Evolutionary conservation across 352 stramenopile species (phyloP), one percentile per base, ranked within the genome.

Genomic region (Pythium angustatum): DNA sequence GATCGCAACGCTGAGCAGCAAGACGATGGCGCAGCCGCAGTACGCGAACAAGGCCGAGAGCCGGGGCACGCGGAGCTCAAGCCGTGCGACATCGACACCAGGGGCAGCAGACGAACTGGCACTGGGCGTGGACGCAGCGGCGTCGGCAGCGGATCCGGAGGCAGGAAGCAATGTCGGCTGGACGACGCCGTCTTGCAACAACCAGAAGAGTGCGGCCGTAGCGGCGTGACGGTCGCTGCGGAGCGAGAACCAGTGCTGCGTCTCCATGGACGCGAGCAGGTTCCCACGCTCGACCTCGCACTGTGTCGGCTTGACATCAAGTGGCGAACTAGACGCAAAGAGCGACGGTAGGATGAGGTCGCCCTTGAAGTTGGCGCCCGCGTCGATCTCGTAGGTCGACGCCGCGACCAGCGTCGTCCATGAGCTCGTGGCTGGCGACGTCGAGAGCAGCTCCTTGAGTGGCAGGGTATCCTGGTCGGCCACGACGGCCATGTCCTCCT

Each of bases 111-210:
- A 51, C 5, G 58, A 59, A 0, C n/a, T n/a, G n/a, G n/a, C n/a
- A n/a, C n/a, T n/a, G n/a, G n/a, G n/a, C 28, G 17, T 9, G 44
- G 22, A 53, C 44, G 14, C 49, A 11, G 10, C 15, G n/a, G 28
- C 28, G 21, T 15, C 26, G 22, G 21, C 24, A 9, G 10, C 50
- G 6, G 60, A 48, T n/a, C n/a, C n/a, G n/a, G n/a, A n/a, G n/a
- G n/a, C n/a, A n/a, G n/a, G n/a, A n/a, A n/a, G n/a, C n/a, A n/a
- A 24, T 6, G 27, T 5, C 28, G 24, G 48, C 26, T 41, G 19
- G 21, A 72, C 66, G 41, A 62, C 59, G 19, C 66, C 66, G 33
- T 68, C 34, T 22, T 65, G 66, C 48, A 73, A 68, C 7, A 73
- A 21, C 66, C 66, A 73, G 10, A 73, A 54, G 10, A 73, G 9